Base-by-base conservation (phyloP, 805 yeast species). In the Suhomyces sp. region DNA sequence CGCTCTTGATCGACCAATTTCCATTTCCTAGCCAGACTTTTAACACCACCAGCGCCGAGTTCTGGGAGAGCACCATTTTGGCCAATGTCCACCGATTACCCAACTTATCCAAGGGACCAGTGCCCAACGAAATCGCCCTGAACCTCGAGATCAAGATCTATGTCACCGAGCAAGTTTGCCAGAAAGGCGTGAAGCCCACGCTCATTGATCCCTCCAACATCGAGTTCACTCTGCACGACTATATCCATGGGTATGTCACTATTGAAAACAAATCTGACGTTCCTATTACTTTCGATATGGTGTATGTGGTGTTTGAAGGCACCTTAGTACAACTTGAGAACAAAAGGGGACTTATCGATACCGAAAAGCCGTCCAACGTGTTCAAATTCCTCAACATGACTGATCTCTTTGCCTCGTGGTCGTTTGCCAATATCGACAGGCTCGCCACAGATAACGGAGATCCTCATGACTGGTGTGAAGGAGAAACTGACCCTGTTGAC, bases 361-460 rank as follows among this genome's bases (percentile, higher is more conserved):
- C 63, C 6, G 65, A 60, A 41, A 58, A 60, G 17, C 71, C 73
- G 2, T 48, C 53, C 12, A 59, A 60, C 3, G 71, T 70, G n/a
- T 68, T 64, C 57, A 73, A 73, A 57, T 73, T 74, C 53, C 60
- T 74, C 49, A 75, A 72, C 56, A 75, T 74, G 79, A 61, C 72
- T 26, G 80, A 75, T 54, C 61, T 74, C 26, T 73, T 70, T 63
- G 80, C 80, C 6, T 68, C 73, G 15, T 76, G 79, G 80, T 64
- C 76, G 4, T 75, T 67, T 54, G 77, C 78, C 27, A 73, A 74
- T 53, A 75, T 75, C 27, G 76, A 72, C 53, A 63, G 79, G 3
- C 55, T 65, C n/a, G 64, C 56, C 23, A 67, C 69, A 23, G 68
- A 70, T 46, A 63, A 66, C 44, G 61, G 69, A 3, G 66, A 69